A percentile compares a stretch with the other conserved stretches of the same genome.
phyloP scores from a whole-genome alignment of 2,329 filamentous ascomycete genomes.

The Colletotrichum lindemuthianum region DNA sequence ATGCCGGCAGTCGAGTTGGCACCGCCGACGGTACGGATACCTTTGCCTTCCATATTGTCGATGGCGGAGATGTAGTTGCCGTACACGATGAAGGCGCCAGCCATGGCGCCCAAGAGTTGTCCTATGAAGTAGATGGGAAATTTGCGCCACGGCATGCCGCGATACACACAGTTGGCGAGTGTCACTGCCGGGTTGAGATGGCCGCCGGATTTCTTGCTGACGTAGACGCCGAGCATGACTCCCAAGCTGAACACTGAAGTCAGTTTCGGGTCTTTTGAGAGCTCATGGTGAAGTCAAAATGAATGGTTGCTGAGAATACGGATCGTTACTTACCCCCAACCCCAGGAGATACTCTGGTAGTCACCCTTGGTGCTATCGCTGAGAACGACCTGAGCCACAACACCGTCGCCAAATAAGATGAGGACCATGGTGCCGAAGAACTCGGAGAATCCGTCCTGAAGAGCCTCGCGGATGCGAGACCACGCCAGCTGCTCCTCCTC shows the following conservation, averaged over 20 bases:
- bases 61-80: slow-evolving; percentile 74
- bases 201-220: slow-evolving; percentile 71
- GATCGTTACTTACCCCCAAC: slow-evolving; percentile 55
- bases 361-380: slow-evolving; percentile 59
- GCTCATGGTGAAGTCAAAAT: slow-evolving; percentile 30
- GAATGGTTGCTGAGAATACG: not conserved
- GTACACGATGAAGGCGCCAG: slow-evolving; percentile 66
- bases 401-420: slow-evolving; percentile 76
- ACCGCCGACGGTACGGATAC: slow-evolving; percentile 69
- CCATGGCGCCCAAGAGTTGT: slow-evolving; percentile 74
- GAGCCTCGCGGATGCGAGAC: slow-evolving; percentile 60
- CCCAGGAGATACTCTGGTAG: slow-evolving; percentile 61
- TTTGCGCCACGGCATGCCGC: slow-evolving; percentile 74
- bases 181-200: slow-evolving; percentile 79
- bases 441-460: slow-evolving; percentile 71
- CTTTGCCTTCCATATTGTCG: slow-evolving; percentile 69
- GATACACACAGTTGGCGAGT: slow-evolving; percentile 74
- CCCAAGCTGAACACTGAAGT: slow-evolving; percentile 57
- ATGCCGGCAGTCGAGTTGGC: slow-evolving; percentile 73
- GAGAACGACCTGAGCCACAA: slow-evolving; percentile 74
- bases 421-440: slow-evolving; percentile 76
- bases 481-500: slow-evolving; percentile 51
- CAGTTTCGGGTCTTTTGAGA: not conserved
- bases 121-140: slow-evolving; percentile 75
- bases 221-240: slow-evolving; percentile 76